These are phyloP conservation scores for Lactifluus piperatus DNA, from an alignment of 768 basidiomycete genomes.

Conservation along the genomic window DNA sequence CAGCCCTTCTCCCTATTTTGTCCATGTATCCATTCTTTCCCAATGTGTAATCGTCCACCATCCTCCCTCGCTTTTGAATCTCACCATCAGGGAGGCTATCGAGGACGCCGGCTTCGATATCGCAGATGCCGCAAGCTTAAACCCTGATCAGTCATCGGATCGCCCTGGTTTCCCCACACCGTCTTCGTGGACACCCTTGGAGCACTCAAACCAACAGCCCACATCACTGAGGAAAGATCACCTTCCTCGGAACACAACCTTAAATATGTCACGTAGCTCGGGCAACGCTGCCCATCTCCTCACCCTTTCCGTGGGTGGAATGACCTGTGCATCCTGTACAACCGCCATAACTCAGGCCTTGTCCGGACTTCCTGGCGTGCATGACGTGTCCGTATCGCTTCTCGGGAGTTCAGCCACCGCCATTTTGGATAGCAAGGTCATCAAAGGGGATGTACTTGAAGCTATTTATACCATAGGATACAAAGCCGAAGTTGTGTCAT, in stretches of 20 bases:
- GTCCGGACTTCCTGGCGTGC: constrained; percentile 20
- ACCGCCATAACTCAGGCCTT: constrained; percentile 25
- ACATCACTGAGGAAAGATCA: neutral
- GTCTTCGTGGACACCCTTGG: neutral
- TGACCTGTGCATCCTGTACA: constrained; percentile 35
- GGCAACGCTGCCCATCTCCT: neutral
- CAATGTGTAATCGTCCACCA: constrained; percentile 39
- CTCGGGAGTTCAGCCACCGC: constrained; percentile 25
- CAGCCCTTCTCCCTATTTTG: constrained; percentile 31
- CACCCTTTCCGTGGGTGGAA: constrained; percentile 28
- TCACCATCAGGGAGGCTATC: constrained; percentile 31
- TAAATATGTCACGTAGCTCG: neutral
- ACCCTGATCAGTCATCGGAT: neutral
- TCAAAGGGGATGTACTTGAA: constrained; percentile 19
- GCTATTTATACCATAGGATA: constrained; percentile 29
- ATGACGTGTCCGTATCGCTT: constrained; percentile 27
- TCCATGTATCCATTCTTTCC: constrained; percentile 39
- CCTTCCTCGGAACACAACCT: neutral
- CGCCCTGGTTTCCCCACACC: constrained; percentile 1
- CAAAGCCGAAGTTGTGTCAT: constrained; percentile 3
- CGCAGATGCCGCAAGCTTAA: constrained; percentile 23
- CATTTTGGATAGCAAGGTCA: neutral
- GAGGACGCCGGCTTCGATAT: constrained; percentile 42
- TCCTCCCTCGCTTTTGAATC: constrained; percentile 23
- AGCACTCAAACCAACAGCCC: neutral